Base-by-base conservation (phyloP, 805 yeast genomes). In the Candida wancherniae region DNA sequence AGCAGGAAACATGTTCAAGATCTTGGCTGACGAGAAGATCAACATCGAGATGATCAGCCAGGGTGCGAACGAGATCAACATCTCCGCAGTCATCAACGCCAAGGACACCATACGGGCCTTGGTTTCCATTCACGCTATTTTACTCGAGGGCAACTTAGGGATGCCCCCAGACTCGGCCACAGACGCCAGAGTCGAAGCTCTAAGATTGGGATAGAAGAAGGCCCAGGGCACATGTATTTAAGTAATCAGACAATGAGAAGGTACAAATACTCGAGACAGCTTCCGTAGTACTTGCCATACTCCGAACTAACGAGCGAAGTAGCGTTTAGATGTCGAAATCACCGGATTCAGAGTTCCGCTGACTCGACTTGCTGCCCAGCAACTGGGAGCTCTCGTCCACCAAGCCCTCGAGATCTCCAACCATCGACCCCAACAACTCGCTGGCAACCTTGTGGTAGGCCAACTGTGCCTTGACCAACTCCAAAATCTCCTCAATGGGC, bases 41-140 rank as follows among this genome's bases (percentile, higher is more conserved):
- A 92, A 92, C 61, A 86, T 92, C 47, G 98, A 92, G 61, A 92
- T 92, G 98, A 92, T 92, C 61, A 76, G 87, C 36, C 98, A 92
- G 70, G 98, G 98, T 49, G 96, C 97, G 12, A 90, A 90, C 52
- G 98, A 92, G 62, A 92, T 92, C 52, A 92, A 92, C 57, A 92
- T 92, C 31, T 84, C 95, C 19, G 94, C 97, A 43, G 98, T 92
- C 31, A 86, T 92, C 40, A 84, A 83, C 42, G 86, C 84, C 44
- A 63, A 65, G 34, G 92, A 92, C 51, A 79, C 94, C 9, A 62
- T 85, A 18, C 83, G 84, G 55, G 97, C 97, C 4, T 69, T 92
- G 44, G 78, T 78, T 53, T 81, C 87, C 4, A 77, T 92, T 36
- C 98, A 92, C 54, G 81, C 80, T 25, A 77, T 75, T 37, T 60